Evolutionary conservation across 78 protist genomes (phyloP), one percentile per base, ranked within the genome.

Genomic region (Polysphondylium violaceum): DNA sequence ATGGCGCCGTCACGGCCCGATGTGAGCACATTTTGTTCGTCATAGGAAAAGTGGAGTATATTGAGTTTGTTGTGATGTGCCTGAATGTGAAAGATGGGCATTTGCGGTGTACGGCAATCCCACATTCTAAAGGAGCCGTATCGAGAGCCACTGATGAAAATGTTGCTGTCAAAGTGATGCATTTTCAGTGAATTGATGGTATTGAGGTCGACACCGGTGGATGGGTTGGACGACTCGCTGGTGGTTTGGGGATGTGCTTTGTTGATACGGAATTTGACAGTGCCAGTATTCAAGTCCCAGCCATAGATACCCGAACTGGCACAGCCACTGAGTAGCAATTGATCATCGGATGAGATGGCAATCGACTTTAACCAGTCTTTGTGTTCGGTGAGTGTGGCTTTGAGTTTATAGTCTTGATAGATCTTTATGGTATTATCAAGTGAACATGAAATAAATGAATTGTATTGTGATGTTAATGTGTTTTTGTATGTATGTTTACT

Each of bases 331-430:
- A 87, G 51, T 12, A 87, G 33, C 17, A 68, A 33, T 0, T 44
- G 19, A 25, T 73, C 75, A 40, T 76, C 86, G 6, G 38, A 29
- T 5, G 71, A 23, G 5, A 87, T 5, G 2, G 31, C 86, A 58
- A 87, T 53, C 53, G 87, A 55, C 33, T 76, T 74, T 25, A 87
- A 40, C 93, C 93, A 87, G 47, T 87, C 93, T n/a, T 71, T 36
- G 29, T 87, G 83, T 25, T 61, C 86, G 17, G 58, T 61, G 3
- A 87, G n/a, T 31, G 33, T 61, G 25, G 74, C 16, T 50, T 36
- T 33, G 21, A 64, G 55, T 74, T 38, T 21, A n/a, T 74, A 65
- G 29, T 73, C 50, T 65, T 25, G 38, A 56, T 76, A 87, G 1
- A 78, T 36, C 9, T 87, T 87, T 4, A 87, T 87, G 0, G 93